Conservation (phyloP, 129 eudicot genomes). For the Gnaphalium uliginosum region DNA sequence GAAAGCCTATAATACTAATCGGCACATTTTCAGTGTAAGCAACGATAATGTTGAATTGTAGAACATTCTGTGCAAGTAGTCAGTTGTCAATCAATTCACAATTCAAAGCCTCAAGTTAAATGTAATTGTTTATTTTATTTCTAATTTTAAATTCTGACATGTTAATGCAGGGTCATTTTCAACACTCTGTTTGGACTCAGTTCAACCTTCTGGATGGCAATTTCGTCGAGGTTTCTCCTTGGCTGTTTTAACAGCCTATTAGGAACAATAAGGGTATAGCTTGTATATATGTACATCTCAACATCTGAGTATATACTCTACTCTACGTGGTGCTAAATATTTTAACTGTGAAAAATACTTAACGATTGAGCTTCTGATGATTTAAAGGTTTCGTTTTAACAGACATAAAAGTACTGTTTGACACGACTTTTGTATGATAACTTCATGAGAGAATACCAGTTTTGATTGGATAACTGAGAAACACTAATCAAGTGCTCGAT, state of each 20-base stretch:
- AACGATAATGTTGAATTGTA: background rate
- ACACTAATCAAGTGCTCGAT: too few relatives aligned
- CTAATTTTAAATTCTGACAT: background rate
- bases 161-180: constrained; percentile 31
- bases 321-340: background rate
- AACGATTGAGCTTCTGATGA: background rate
- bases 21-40: constrained; percentile 39
- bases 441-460: too few relatives aligned
- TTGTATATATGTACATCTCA: background rate
- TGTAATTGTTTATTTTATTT: background rate
- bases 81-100: background rate
- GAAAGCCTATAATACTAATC: constrained; percentile 29
- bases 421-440: too few relatives aligned
- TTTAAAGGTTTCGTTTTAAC: background rate
- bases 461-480: too few relatives aligned
- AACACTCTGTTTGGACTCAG: constrained; percentile 37
- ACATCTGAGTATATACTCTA: background rate
- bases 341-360: background rate
- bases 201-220: constrained; percentile 31
- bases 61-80: background rate
- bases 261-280: constrained; percentile 31
- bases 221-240: constrained; percentile 26
- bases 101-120: background rate
- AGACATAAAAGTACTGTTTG: background rate
- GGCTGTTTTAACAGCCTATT: constrained; percentile 32